Conservation (phyloP, 805 yeast genomes). For the Grigorovia transvaalensis region DNA sequence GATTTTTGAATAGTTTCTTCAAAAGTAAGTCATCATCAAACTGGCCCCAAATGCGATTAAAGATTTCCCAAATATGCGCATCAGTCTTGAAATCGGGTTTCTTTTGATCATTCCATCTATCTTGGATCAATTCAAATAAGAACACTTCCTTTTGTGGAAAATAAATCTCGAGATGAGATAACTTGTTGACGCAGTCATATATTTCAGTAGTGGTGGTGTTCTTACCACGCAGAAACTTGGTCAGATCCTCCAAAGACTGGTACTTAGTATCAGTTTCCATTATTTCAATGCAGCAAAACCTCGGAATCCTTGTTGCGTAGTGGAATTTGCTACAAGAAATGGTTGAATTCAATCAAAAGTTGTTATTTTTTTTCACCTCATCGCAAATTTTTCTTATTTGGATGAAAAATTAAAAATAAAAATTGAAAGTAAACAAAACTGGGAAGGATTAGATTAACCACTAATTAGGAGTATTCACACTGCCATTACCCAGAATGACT, state of each 20-base stretch:
- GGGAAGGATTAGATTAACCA: too few species aligned
- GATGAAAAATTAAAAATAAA: neutral
- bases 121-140: constrained; percentile 48
- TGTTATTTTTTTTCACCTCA: neutral
- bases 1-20: constrained; percentile 35
- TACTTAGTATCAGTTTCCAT: neutral
- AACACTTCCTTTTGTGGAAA: constrained; percentile 49
- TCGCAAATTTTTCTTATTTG: constrained; percentile 1
- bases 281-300: neutral
- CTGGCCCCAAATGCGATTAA: constrained; percentile 32
- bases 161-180: constrained; percentile 32
- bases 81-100: constrained; percentile 35
- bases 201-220: constrained; percentile 36
- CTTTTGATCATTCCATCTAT: constrained; percentile 44
- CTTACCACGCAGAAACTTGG: constrained; percentile 49
- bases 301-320: too few species aligned
- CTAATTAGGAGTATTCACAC: too few species aligned
- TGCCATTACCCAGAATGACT: neutral
- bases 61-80: constrained; percentile 40
- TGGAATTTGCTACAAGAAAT: too few species aligned
- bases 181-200: constrained; percentile 24
- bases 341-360: too few species aligned
- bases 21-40: constrained; percentile 20
- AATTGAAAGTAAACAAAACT: neutral
- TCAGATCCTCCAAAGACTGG: constrained; percentile 40